Evolutionary conservation across 305 asterid genomes (phyloP).

Genomic region (Fraxinus latifolia): DNA sequence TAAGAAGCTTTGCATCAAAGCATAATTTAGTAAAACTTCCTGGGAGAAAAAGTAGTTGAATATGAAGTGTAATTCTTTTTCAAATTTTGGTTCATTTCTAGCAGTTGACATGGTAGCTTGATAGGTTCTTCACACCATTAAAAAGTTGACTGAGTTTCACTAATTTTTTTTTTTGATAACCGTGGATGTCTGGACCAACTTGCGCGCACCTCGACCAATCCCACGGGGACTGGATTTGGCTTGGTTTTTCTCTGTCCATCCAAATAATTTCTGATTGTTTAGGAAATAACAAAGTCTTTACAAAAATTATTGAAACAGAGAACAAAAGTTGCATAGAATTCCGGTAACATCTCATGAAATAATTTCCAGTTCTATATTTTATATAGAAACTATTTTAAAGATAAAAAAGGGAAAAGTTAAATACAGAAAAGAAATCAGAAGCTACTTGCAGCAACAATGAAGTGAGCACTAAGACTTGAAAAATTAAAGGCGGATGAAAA

Average conservation of each 20-base stretch:
- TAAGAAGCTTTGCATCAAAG: not conserved
- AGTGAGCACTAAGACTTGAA: not conserved
- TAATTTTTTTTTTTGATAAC: not conserved
- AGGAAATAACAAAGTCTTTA: not conserved
- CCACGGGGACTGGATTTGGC: not conserved
- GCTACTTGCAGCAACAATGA: not conserved
- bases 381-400: not conserved
- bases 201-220: too few relatives aligned
- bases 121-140: constrained; percentile 24
- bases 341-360: not conserved
- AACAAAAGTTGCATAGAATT: not conserved
- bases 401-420: not conserved
- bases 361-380: not conserved
- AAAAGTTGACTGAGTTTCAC: constrained; percentile 28
- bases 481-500: not conserved
- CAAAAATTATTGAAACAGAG: not conserved
- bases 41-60: constrained; percentile 1
- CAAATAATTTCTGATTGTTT: not conserved
- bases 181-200: too few relatives aligned
- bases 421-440: not conserved
- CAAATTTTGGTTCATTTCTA: constrained; percentile 25
- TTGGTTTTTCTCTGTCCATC: not conserved
- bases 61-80: not conserved
- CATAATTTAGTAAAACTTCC: not conserved
- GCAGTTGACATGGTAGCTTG: constrained; percentile 40